These are phyloP conservation scores for Aphanomyces cochlioides DNA, from an alignment of 352 stramenopile genomes.

Conservation along the genomic window DNA sequence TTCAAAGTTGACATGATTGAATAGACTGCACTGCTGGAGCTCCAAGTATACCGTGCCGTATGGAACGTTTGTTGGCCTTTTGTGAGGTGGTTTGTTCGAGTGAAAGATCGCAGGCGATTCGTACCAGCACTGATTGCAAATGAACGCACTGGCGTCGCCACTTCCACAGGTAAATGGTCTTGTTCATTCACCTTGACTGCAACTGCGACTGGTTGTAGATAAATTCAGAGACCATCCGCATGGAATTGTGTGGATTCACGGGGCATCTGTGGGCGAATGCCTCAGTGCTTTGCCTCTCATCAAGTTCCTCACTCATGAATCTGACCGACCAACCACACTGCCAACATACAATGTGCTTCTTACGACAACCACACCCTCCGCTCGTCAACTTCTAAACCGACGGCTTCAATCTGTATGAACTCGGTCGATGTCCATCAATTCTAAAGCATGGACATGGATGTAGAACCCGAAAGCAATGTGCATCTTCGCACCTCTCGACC, in stretches of 20 bases:
- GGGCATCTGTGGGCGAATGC: constrained; percentile 68
- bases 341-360: constrained; percentile 45
- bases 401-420: constrained; percentile 6
- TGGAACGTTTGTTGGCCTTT: constrained; percentile 53
- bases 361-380: constrained; percentile 64
- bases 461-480: constrained; percentile 38
- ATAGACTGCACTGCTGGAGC: constrained; percentile 2
- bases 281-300: constrained; percentile 62
- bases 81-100: constrained; percentile 48
- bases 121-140: constrained; percentile 37
- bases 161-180: neutral
- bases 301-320: constrained; percentile 41
- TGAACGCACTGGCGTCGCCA: constrained; percentile 54
- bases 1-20: too few relatives aligned
- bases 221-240: neutral
- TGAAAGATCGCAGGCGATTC: constrained; percentile 45
- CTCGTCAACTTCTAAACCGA: constrained; percentile 42
- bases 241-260: constrained; percentile 63
- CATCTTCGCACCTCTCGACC: constrained; percentile 66
- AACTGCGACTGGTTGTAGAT: constrained; percentile 6
- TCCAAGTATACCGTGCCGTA: constrained; percentile 45
- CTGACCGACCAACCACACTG: constrained; percentile 10
- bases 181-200: neutral
- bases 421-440: neutral
- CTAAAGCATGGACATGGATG: constrained; percentile 27